phyloP scores from a whole-genome alignment of 2,329 filamentous ascomycete species.

The Fusarium scirpi region DNA sequence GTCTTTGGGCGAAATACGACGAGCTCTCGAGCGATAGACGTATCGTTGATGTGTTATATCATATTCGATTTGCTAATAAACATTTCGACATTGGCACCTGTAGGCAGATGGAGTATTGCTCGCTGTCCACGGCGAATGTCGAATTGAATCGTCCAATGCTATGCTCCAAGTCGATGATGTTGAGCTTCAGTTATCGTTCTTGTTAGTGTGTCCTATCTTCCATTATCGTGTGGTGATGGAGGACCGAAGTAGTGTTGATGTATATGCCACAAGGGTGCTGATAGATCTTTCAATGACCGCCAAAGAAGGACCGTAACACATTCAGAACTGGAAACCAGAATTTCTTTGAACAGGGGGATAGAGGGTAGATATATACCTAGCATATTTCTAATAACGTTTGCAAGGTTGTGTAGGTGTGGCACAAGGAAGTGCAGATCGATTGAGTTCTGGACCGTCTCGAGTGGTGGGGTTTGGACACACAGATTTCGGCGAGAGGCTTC shows the following conservation, averaged over 20 bases:
- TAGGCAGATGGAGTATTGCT: neutral
- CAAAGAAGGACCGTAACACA: neutral
- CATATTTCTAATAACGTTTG: conserved; percentile 20
- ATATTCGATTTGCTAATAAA: neutral
- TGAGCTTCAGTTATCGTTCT: neutral
- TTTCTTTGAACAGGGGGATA: conserved; percentile 18
- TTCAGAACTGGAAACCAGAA: neutral
- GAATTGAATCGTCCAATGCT: neutral
- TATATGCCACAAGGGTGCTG: neutral
- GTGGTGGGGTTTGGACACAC: conserved; percentile 41
- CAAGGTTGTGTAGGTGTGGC: conserved; percentile 43
- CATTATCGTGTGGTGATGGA: neutral
- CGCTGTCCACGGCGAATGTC: neutral
- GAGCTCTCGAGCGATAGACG: neutral
- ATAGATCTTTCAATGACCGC: neutral
- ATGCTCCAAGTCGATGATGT: neutral
- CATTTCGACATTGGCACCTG: neutral
- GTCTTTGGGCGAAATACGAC: conserved; percentile 5
- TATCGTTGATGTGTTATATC: neutral
- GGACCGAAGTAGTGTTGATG: neutral
- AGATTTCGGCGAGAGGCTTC: conserved; percentile 24
- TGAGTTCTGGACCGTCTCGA: conserved; percentile 47
- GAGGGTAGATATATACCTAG: conserved; percentile 36
- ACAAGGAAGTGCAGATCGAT: conserved; percentile 48
- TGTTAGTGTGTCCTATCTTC: neutral